Evolutionary conservation across 805 yeast genomes (phyloP).

Genomic region (Wickerhamiella sorbophila): DNA sequence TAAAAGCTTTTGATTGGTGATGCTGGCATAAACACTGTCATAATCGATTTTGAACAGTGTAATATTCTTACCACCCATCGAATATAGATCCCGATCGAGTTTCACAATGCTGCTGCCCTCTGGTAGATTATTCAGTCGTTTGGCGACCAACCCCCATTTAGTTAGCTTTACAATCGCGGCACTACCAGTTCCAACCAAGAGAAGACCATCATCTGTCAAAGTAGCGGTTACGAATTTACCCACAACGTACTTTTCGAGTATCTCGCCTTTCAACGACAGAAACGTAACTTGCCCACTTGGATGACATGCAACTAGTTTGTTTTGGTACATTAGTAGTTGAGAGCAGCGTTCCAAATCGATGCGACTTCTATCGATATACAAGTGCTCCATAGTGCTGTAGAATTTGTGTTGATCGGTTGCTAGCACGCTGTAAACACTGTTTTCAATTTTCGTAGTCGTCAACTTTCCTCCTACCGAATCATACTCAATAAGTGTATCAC

Average conservation of each 20-base stretch:
- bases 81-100: neutral
- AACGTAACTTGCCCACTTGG: neutral
- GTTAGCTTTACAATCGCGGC: neutral
- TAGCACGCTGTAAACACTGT: neutral
- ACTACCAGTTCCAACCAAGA: neutral
- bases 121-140: neutral
- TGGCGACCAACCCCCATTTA: neutral
- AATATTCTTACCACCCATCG: neutral
- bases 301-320: neutral
- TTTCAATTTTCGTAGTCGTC: neutral
- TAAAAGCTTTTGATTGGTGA: too few species aligned
- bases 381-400: neutral
- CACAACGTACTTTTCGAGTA: neutral
- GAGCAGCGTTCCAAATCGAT: neutral
- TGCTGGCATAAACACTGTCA: too few species aligned
- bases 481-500: neutral
- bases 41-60: too few species aligned
- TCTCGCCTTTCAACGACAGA: neutral
- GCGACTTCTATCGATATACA: neutral
- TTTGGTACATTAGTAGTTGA: neutral
- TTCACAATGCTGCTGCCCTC: neutral
- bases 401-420: neutral
- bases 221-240: neutral
- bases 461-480: neutral
- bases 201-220: neutral